Conservation (phyloP, 2,329 filamentous ascomycete genomes). For the Furcasterigmium furcatum region DNA sequence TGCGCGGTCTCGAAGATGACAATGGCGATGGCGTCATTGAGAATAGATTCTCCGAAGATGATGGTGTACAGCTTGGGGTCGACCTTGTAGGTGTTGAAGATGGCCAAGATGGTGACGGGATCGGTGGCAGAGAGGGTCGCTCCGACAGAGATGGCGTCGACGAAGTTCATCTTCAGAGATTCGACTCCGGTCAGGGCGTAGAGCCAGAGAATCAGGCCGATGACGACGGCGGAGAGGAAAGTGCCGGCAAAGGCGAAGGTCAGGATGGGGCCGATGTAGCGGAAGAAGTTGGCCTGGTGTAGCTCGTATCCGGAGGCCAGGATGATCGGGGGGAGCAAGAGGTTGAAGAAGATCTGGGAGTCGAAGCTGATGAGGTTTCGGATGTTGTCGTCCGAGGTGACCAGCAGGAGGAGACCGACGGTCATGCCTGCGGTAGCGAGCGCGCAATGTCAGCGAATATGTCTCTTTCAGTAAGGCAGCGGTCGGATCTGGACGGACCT, state of each 20-base stretch:
- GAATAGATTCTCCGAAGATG: constrained; percentile 96
- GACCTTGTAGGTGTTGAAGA: constrained; percentile 99
- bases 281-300: constrained; percentile 98
- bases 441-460: background rate
- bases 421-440: constrained; percentile 70
- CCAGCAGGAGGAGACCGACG: constrained; percentile 81
- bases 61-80: constrained; percentile 98
- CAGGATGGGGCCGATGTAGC: constrained; percentile 94
- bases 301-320: constrained; percentile 95
- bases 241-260: constrained; percentile 98
- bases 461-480: background rate
- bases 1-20: constrained; percentile 98
- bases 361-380: constrained; percentile 93
- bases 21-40: constrained; percentile 98
- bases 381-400: constrained; percentile 79
- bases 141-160: constrained; percentile 94
- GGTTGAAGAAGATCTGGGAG: constrained; percentile 99
- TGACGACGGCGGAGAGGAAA: constrained; percentile 93
- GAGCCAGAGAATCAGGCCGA: constrained; percentile 82
- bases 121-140: constrained; percentile 96
- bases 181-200: constrained; percentile 87
- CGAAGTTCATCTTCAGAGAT: constrained; percentile 81
- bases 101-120: constrained; percentile 94
- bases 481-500: constrained; percentile 47
- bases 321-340: constrained; percentile 97